Base-by-base conservation (phyloP, 441 rosid species). In the Gossypium davidsonii region DNA sequence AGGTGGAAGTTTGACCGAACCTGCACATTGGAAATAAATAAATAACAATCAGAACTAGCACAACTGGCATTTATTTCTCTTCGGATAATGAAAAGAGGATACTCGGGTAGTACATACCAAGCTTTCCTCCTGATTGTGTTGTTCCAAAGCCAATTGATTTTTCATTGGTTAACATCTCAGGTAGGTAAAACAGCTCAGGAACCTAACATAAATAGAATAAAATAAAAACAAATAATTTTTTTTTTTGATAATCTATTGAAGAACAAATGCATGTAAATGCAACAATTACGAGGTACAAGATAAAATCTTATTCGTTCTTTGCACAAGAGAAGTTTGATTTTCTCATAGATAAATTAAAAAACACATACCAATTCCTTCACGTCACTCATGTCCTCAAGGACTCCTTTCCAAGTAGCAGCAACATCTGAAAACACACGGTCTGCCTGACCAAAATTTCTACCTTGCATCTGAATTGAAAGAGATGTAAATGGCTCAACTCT, bases 391-490 rank as follows among this genome's bases (percentile, higher is more conserved):
- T 96, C 99, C 81, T 96, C 98, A 12, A 90, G 82, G 76, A 96
- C 91, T 67, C 98, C 97, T 82, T 93, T 85, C 99, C 99, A 96
- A 57, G 99, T 92, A 79, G 88, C 90, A 80, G 89, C 82, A 78
- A 96, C 74, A 81, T 96, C 98, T 49, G 86, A 93, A 89, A 96
- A 96, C 98, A 93, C 82, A 78, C 97, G 82, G 76, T 96, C 98
- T 74, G 98, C 99, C 80, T 93, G 99, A 85, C 92, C 99, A 79
- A 93, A 93, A 84, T 93, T 93, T 79, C 98, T 98, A 82, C 98
- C 98, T 93, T 92, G 99, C 76, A 92, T 85, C 85, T 94, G 94
- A 80, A 96, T 91, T 75, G 98, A 92, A 73, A 96, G 86, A 46
- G 98, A 88, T 73, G 98, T 96, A 80, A 93, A 96, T 26, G 99